Percentiles rank a stretch among this genome's conserved stretches.
These are phyloP conservation scores for Seminavis robusta DNA, from an alignment of 108 stramenopile genomes.

Conservation along the genomic window DNA sequence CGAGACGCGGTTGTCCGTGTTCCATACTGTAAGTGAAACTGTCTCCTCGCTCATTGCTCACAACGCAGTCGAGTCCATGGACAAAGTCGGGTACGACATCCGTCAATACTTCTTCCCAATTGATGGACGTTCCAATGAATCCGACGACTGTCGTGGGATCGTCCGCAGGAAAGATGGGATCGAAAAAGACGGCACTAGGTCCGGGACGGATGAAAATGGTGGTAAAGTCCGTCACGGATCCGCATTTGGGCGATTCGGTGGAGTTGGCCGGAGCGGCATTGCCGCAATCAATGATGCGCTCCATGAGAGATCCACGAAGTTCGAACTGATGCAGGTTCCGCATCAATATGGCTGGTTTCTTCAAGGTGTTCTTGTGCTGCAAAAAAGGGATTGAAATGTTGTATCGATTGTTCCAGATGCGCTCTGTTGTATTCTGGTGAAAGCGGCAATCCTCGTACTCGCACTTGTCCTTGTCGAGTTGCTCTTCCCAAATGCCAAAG, in stretches of 20 bases:
- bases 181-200: constrained; percentile 7
- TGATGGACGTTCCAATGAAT: constrained; percentile 8
- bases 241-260: constrained; percentile 14
- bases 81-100: constrained; percentile 23
- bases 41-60: constrained; percentile 2
- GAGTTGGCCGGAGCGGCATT: too few relatives aligned
- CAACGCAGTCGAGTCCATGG: constrained; percentile 18
- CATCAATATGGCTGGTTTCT: too few relatives aligned
- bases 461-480: neutral
- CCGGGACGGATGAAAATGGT: too few relatives aligned
- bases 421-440: too few relatives aligned
- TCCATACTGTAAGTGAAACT: constrained; percentile 15
- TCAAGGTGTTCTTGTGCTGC: too few relatives aligned
- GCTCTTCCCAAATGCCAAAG: constrained; percentile 6
- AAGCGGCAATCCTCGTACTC: constrained; percentile 3
- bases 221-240: constrained; percentile 6
- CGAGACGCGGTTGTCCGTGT: constrained; percentile 4
- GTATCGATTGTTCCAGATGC: too few relatives aligned
- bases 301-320: too few relatives aligned
- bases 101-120: constrained; percentile 19
- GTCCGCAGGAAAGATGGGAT: constrained; percentile 29
- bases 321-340: too few relatives aligned
- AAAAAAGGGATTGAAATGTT: too few relatives aligned
- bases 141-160: constrained; percentile 21
- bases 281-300: too few relatives aligned